Evolutionary conservation across 305 asterid genomes (phyloP).

Genomic region (Plantago coronopus): DNA sequence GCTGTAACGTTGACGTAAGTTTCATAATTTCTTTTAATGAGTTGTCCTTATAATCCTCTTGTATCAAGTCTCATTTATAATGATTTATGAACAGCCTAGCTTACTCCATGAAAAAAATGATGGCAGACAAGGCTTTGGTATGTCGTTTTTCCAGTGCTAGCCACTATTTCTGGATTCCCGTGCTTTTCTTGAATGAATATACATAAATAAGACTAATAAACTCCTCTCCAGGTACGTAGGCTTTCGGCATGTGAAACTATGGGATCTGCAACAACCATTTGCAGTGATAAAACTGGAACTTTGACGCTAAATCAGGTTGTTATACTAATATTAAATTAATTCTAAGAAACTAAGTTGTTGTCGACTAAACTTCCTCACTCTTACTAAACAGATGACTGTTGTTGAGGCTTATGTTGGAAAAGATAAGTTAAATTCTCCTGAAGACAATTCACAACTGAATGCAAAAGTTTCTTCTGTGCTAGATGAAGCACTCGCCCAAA

Average conservation of each 20-base stretch:
- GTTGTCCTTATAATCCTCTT: constrained; percentile 12
- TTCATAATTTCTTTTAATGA: constrained; percentile 11
- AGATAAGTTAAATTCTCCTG: constrained; percentile 57
- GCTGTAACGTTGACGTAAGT: constrained; percentile 97
- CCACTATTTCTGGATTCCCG: constrained; percentile 12
- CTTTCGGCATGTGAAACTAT: constrained; percentile 99
- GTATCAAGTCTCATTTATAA: constrained; percentile 24
- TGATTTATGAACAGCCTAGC: constrained; percentile 63
- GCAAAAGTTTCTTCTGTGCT: constrained; percentile 56
- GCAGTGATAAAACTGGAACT: constrained; percentile 98
- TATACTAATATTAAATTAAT: constrained; percentile 18
- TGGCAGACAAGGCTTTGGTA: constrained; percentile 99
- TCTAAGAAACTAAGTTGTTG: constrained; percentile 17
- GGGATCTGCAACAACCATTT: constrained; percentile 97
- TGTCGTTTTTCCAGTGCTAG: constrained; percentile 14
- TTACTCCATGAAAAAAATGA: constrained; percentile 98
- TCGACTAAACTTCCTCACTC: constrained; percentile 17
- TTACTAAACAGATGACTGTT: constrained; percentile 71
- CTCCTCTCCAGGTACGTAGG: constrained; percentile 75
- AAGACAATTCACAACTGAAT: constrained; percentile 61
- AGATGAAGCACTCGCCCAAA: constrained; percentile 84
- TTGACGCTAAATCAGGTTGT: constrained; percentile 85
- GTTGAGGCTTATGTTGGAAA: constrained; percentile 80
- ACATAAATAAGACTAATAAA: constrained; percentile 7
- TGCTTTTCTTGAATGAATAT: constrained; percentile 16